These are phyloP conservation scores for Hygrocybe coccinea DNA, from an alignment of 768 basidiomycete species.

Conservation along the genomic window DNA sequence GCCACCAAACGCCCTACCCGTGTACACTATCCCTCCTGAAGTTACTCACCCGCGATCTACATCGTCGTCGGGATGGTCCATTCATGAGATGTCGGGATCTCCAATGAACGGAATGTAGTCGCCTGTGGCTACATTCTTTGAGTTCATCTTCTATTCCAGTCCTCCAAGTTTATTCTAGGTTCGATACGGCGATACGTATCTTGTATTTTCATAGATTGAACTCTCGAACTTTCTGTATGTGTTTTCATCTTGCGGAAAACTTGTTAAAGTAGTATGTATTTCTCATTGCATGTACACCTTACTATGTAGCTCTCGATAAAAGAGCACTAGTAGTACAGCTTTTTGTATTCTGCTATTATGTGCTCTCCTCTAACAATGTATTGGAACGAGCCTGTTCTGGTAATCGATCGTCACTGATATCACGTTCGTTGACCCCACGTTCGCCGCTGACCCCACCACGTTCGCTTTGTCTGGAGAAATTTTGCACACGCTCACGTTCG, in stretches of 20 bases:
- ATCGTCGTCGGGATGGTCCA: background rate
- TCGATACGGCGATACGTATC: background rate
- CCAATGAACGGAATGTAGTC: background rate
- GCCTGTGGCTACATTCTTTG: background rate
- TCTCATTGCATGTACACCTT: too few species aligned
- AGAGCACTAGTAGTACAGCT: background rate
- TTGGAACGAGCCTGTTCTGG: slow-evolving; percentile 54
- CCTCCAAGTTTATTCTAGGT: background rate
- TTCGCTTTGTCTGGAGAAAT: slow-evolving; percentile 5
- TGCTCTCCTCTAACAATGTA: slow-evolving; percentile 51
- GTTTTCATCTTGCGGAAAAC: too few species aligned
- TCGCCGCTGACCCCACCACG: slow-evolving; percentile 23
- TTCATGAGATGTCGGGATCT: background rate
- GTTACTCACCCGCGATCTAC: too few species aligned
- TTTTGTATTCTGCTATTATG: too few species aligned
- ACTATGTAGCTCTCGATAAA: too few species aligned
- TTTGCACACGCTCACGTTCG: slow-evolving; percentile 33
- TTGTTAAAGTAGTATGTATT: too few species aligned
- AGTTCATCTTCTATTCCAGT: background rate
- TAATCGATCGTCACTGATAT: too few species aligned
- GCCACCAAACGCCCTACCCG: background rate
- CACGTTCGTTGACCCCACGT: slow-evolving; percentile 24
- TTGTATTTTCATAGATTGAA: too few species aligned
- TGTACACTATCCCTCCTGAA: background rate
- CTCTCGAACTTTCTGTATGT: too few species aligned